These are phyloP conservation scores for Sporothrix brasiliensis DNA, from an alignment of 2,329 filamentous ascomycete species.

Conservation along the genomic window DNA sequence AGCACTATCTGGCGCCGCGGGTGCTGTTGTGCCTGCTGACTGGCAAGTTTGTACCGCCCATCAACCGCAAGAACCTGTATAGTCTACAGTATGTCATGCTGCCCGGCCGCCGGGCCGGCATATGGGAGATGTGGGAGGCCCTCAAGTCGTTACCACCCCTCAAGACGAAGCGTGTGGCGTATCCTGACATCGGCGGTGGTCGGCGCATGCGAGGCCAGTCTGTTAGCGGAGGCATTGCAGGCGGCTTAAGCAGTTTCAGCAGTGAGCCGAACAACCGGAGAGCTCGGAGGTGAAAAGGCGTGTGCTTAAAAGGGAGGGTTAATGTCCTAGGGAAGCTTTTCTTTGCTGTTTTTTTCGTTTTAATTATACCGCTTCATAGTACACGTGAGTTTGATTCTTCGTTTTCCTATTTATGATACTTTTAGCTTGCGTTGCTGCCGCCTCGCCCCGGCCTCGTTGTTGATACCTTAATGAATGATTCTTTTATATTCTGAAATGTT, in stretches of 20 bases:
- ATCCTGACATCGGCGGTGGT: conserved; percentile 40
- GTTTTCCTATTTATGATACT: background rate
- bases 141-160: conserved; percentile 57
- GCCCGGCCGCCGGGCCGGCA: conserved; percentile 75
- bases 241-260: background rate
- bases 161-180: conserved; percentile 49
- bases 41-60: conserved; percentile 90
- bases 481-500: background rate
- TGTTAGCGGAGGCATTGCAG: background rate
- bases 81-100: conserved; percentile 98
- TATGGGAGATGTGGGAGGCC: conserved; percentile 82
- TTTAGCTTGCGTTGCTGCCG: background rate
- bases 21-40: conserved; percentile 87
- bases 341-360: background rate
- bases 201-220: conserved; percentile 25
- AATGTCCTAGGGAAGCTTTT: background rate
- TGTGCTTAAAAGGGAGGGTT: background rate
- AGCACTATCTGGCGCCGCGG: conserved; percentile 88
- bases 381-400: background rate
- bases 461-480: conserved; percentile 12
- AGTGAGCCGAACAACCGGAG: background rate
- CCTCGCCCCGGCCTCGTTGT: background rate
- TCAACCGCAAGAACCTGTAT: conserved; percentile 92
- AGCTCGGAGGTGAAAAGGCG: background rate
- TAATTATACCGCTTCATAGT: background rate